Percentiles rank a stretch among this genome's conserved stretches.
These are phyloP conservation scores for Plasmodium blacklocki DNA, from an alignment of 169 alveolate species.

Conservation along the genomic window DNA sequence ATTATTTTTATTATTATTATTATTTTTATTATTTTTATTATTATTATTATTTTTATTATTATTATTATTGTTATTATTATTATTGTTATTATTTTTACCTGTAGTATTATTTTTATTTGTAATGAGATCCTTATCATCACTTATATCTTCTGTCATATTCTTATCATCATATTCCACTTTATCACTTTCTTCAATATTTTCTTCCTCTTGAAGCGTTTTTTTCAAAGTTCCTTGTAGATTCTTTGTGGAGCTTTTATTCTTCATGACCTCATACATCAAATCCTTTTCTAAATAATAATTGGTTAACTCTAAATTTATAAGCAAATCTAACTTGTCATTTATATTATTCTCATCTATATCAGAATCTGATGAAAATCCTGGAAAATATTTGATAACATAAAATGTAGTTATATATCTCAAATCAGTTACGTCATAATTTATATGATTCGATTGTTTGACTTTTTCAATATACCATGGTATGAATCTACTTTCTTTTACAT, in stretches of 20 bases:
- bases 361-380: constrained; percentile 14
- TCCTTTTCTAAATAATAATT: constrained; percentile 38
- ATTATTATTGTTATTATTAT: background rate
- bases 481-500: constrained; percentile 18
- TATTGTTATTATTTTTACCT: background rate
- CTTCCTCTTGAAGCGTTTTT: background rate
- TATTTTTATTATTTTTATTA: background rate
- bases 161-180: background rate
- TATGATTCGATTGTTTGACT: background rate
- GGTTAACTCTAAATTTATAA: constrained; percentile 13
- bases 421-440: constrained; percentile 20
- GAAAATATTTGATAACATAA: constrained; percentile 36
- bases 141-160: too few species aligned
- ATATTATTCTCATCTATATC: constrained; percentile 15
- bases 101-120: background rate
- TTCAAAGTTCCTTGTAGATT: background rate
- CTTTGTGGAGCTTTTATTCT: background rate
- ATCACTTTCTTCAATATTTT: background rate
- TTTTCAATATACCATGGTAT: constrained; percentile 38
- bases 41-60: background rate
- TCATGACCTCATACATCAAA: background rate
- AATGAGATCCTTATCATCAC: background rate
- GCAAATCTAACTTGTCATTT: constrained; percentile 12
- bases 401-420: constrained; percentile 44
- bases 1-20: background rate